Evolutionary conservation across 192 early-diverging fungal species (phyloP).

Genomic region (Backusella sp.): DNA sequence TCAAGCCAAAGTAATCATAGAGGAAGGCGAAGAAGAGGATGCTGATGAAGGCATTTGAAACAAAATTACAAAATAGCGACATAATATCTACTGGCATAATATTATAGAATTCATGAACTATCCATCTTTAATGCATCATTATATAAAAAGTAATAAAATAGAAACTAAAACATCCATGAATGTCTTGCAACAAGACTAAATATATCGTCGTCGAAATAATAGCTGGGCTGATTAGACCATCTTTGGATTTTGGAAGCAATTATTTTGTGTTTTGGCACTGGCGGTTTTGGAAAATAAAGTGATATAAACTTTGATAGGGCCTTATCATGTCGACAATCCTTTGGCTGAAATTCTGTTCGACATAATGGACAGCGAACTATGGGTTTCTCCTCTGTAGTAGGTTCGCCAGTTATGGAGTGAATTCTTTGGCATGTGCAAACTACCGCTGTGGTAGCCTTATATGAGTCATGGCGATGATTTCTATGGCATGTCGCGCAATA

Average conservation of each 20-base stretch:
- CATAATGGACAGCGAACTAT: neutral
- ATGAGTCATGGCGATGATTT: too few species aligned
- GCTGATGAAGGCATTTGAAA: neutral
- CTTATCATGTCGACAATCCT: neutral
- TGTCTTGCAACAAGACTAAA: neutral
- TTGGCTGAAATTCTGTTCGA: neutral
- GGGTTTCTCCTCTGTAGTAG: neutral
- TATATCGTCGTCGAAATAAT: neutral
- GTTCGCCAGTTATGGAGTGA: constrained; percentile 6
- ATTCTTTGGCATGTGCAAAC: constrained; percentile 11
- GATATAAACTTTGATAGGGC: constrained; percentile 1
- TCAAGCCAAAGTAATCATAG: neutral
- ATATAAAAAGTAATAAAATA: neutral
- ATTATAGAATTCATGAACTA: neutral
- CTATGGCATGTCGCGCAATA: constrained; percentile 4
- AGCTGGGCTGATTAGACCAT: neutral
- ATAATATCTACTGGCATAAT: neutral
- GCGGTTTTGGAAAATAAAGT: constrained; percentile 6
- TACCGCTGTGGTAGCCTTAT: neutral
- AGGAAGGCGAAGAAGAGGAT: neutral
- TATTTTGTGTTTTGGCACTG: neutral
- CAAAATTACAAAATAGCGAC: neutral
- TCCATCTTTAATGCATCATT: neutral
- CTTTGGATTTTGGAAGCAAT: neutral
- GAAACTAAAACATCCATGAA: neutral